phyloP scores from a whole-genome alignment of 352 stramenopile species.

The Phytopythium ostracodes region DNA sequence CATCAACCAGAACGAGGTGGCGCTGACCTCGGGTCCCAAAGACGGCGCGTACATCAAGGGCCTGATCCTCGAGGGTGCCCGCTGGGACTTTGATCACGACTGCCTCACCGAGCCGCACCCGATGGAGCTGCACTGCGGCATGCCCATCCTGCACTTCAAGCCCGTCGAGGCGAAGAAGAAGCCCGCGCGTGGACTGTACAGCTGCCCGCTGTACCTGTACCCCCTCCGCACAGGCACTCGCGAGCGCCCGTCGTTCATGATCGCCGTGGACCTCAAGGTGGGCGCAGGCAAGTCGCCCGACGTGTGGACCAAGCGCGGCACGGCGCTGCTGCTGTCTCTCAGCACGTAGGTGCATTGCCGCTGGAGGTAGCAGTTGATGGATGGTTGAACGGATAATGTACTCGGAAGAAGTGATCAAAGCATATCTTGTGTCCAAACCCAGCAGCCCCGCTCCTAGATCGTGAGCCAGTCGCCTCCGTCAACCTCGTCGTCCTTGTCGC shows the following conservation, averaged over 20 bases:
- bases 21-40: conserved; percentile 76
- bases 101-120: conserved; percentile 87
- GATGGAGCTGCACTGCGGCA: conserved; percentile 89
- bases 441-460: conserved; percentile 17
- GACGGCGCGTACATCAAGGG: conserved; percentile 91
- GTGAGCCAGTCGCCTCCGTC: conserved; percentile 49
- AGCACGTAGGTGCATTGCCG: conserved; percentile 75
- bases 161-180: conserved; percentile 95
- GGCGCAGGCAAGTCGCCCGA: conserved; percentile 85
- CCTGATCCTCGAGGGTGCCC: conserved; percentile 90
- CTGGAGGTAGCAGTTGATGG: neutral
- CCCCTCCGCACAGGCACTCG: conserved; percentile 93
- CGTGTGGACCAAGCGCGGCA: conserved; percentile 92
- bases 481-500: conserved; percentile 25
- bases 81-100: conserved; percentile 91
- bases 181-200: conserved; percentile 88
- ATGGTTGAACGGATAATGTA: neutral
- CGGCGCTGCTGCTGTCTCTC: conserved; percentile 89
- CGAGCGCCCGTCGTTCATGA: conserved; percentile 94
- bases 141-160: conserved; percentile 95
- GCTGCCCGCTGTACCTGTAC: conserved; percentile 95
- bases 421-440: neutral
- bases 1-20: conserved; percentile 85
- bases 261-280: conserved; percentile 90
- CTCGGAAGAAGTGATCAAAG: neutral